Conservation (phyloP, 2,329 filamentous ascomycete genomes). For the Ascochyta pisi region DNA sequence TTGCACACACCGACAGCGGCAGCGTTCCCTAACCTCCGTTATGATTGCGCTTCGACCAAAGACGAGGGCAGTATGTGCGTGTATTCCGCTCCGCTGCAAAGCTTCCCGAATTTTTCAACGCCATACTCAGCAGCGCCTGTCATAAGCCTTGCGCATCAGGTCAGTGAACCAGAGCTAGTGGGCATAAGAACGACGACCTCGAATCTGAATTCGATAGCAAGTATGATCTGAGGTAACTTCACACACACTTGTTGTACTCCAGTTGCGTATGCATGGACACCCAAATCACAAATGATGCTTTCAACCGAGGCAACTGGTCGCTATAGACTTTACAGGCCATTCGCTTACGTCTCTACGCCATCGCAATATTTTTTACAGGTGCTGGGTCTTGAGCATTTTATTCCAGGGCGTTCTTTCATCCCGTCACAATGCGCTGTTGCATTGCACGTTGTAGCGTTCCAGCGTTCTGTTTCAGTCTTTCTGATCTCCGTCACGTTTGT, state of each 20-base stretch:
- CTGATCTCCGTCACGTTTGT: background rate
- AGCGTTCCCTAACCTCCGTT: constrained; percentile 22
- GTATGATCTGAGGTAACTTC: constrained; percentile 39
- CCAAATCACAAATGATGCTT: background rate
- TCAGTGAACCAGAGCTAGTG: constrained; percentile 46
- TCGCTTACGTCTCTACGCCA: background rate
- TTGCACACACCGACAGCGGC: constrained; percentile 31
- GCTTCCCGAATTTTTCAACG: constrained; percentile 31
- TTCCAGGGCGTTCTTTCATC: background rate
- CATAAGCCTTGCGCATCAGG: constrained; percentile 32
- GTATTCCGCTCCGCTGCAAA: constrained; percentile 43
- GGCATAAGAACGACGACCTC: constrained; percentile 41
- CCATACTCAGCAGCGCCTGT: constrained; percentile 19
- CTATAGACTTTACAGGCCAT: too few species aligned
- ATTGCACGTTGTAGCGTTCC: constrained; percentile 1
- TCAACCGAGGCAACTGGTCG: too few species aligned
- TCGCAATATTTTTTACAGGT: background rate
- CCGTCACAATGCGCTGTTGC: background rate
- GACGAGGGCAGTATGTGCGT: constrained; percentile 39
- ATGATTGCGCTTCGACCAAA: constrained; percentile 17
- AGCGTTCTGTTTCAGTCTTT: constrained; percentile 1
- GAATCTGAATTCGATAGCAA: constrained; percentile 44
- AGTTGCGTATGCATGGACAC: background rate
- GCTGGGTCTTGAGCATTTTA: background rate
- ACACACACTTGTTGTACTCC: background rate